phyloP scores from a whole-genome alignment of 2,329 filamentous ascomycete genomes.

The Aspergillus sp. region DNA sequence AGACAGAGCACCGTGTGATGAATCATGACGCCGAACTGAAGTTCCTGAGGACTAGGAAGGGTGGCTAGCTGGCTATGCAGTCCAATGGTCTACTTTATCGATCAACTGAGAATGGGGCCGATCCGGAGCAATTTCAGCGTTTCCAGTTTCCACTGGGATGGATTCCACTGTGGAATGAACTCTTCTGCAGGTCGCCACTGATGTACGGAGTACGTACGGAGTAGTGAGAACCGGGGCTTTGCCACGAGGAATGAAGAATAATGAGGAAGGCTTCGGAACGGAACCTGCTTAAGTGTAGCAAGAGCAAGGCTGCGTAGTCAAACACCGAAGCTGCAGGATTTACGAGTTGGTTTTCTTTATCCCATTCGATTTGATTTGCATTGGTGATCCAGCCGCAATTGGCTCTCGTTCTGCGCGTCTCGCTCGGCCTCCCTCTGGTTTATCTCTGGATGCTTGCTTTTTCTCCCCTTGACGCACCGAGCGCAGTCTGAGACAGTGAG shows the following conservation, averaged over 20 bases:
- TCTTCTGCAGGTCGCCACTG: not conserved
- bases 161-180: too few species aligned
- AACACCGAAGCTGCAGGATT: too few species aligned
- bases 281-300: too few species aligned
- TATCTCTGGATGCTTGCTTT: not conserved
- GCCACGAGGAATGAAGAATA: not conserved
- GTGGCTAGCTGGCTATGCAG: not conserved
- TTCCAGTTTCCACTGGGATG: not conserved
- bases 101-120: not conserved
- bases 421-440: slow-evolving; percentile 6
- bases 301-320: too few species aligned
- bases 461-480: not conserved
- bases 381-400: not conserved
- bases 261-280: not conserved
- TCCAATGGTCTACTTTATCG: not conserved
- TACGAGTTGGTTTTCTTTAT: slow-evolving; percentile 8
- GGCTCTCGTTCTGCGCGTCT: slow-evolving; percentile 13
- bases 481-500: not conserved
- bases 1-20: not conserved
- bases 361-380: slow-evolving; percentile 11
- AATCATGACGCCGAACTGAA: not conserved
- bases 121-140: not conserved
- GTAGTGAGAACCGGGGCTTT: not conserved
- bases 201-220: not conserved
- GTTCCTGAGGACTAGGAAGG: not conserved